A percentile compares a stretch with the other conserved stretches of the same genome.
Evolutionary conservation across 75 land plant genomes (phyloP).

Genomic region (Pinus tabuliformis): DNA sequence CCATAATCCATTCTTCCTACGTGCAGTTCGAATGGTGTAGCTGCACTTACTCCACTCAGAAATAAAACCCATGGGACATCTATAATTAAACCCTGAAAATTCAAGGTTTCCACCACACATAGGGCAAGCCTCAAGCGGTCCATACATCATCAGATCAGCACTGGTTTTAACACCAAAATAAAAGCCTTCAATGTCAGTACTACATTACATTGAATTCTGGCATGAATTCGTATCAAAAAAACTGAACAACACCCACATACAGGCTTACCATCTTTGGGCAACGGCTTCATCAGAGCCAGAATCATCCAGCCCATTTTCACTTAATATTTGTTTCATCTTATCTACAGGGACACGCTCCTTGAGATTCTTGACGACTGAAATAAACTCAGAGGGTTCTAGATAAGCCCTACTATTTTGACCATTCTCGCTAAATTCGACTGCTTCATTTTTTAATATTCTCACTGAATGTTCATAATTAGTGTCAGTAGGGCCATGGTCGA

Average conservation of each 20-base stretch:
- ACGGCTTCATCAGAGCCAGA: conserved; percentile 32
- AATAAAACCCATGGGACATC: conserved; percentile 34
- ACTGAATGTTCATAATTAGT: too few species aligned
- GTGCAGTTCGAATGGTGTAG: conserved; percentile 34
- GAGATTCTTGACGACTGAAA: conserved; percentile 27
- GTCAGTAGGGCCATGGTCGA: too few species aligned
- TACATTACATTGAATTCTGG: conserved; percentile 10
- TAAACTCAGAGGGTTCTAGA: conserved; percentile 20
- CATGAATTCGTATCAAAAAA: conserved; percentile 20
- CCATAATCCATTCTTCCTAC: conserved; percentile 19
- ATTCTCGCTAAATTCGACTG: too few species aligned
- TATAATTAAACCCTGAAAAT: conserved; percentile 32
- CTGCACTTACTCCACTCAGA: conserved; percentile 76
- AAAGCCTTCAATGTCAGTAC: background rate
- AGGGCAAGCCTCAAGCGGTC: conserved; percentile 54
- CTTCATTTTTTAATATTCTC: too few species aligned
- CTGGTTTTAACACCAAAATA: conserved; percentile 23
- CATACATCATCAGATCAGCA: conserved; percentile 60
- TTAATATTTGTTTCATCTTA: conserved; percentile 38
- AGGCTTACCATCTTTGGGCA: conserved; percentile 29
- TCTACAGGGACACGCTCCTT: conserved; percentile 28
- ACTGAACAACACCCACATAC: conserved; percentile 12
- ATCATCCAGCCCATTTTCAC: conserved; percentile 36
- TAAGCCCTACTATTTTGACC: too few species aligned
- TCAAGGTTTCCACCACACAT: conserved; percentile 42